Conservation (phyloP, 345 rosid genomes). For the Pugionium dolabratum region DNA sequence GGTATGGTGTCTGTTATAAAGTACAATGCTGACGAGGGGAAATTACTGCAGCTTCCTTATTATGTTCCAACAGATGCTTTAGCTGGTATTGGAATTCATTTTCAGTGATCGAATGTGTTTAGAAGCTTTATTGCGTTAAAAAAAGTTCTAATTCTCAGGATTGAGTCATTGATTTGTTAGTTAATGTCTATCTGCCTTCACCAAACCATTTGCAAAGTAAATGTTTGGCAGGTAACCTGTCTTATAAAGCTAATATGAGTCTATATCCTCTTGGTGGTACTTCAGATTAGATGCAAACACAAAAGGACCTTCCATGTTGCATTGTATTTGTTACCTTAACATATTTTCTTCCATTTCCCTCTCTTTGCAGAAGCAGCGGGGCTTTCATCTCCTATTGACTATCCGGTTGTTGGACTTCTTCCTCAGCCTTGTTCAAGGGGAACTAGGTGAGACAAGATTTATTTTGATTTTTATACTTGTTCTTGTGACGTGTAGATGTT, state of each 20-base stretch:
- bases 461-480: slow-evolving; percentile 14
- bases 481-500: slow-evolving; percentile 8
- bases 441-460: slow-evolving; percentile 54
- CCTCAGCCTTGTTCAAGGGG: slow-evolving; percentile 73
- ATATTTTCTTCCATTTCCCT: slow-evolving; percentile 26
- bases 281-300: slow-evolving; percentile 25
- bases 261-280: slow-evolving; percentile 17
- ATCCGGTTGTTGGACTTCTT: slow-evolving; percentile 75
- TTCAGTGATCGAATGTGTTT: slow-evolving; percentile 18
- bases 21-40: slow-evolving; percentile 55
- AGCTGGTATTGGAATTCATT: slow-evolving; percentile 53
- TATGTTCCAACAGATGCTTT: slow-evolving; percentile 61
- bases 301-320: slow-evolving; percentile 19
- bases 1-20: slow-evolving; percentile 70
- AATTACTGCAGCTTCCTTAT: slow-evolving; percentile 61
- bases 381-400: slow-evolving; percentile 54
- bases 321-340: slow-evolving; percentile 24
- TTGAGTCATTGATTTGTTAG: slow-evolving; percentile 20
- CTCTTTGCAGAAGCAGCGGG: slow-evolving; percentile 64
- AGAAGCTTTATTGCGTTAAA: slow-evolving; percentile 6
- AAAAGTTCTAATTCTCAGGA: slow-evolving; percentile 8
- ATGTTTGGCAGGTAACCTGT: slow-evolving; percentile 9
- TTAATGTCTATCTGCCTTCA: slow-evolving; percentile 25
- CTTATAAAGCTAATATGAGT: background rate
- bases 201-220: slow-evolving; percentile 17